phyloP scores from a whole-genome alignment of 345 rosid species.

The Sisymbrium altissimum region DNA sequence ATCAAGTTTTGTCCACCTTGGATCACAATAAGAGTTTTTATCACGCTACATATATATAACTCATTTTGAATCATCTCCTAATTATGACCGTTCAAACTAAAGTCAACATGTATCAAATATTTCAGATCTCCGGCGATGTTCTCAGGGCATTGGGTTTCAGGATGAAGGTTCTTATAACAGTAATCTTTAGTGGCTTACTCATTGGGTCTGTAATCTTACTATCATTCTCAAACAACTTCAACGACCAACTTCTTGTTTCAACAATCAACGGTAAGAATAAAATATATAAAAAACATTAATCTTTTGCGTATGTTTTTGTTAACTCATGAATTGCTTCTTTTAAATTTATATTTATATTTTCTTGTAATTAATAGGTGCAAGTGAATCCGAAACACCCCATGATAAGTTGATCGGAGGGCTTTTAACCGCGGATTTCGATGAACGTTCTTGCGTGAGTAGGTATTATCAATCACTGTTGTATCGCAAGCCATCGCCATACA shows the following conservation, averaged over 20 bases:
- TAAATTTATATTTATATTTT: neutral
- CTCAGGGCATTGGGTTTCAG: conserved; percentile 2
- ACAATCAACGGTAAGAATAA: neutral
- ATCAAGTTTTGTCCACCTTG: neutral
- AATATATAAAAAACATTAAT: neutral
- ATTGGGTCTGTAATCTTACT: conserved; percentile 6
- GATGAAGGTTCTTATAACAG: conserved; percentile 22
- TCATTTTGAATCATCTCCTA: conserved; percentile 2
- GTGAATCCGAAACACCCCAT: neutral
- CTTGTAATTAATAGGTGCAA: conserved; percentile 8
- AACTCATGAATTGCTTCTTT: neutral
- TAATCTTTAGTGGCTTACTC: conserved; percentile 2
- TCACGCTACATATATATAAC: conserved; percentile 20
- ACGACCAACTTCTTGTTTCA: conserved; percentile 14
- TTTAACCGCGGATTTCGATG: conserved; percentile 27
- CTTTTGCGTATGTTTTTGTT: neutral
- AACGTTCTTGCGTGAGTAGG: conserved; percentile 38
- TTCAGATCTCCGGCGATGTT: conserved; percentile 25
- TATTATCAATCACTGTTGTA: conserved; percentile 24
- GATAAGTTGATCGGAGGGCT: conserved; percentile 39
- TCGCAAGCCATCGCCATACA: conserved; percentile 37
- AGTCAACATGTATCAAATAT: conserved; percentile 14
- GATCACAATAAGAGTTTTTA: conserved; percentile 5
- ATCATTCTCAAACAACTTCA: conserved; percentile 6
- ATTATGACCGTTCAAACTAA: neutral